A percentile compares a stretch with the other conserved stretches of the same genome.
phyloP scores from a whole-genome alignment of 768 basidiomycete species.

The Mycena crocata region DNA sequence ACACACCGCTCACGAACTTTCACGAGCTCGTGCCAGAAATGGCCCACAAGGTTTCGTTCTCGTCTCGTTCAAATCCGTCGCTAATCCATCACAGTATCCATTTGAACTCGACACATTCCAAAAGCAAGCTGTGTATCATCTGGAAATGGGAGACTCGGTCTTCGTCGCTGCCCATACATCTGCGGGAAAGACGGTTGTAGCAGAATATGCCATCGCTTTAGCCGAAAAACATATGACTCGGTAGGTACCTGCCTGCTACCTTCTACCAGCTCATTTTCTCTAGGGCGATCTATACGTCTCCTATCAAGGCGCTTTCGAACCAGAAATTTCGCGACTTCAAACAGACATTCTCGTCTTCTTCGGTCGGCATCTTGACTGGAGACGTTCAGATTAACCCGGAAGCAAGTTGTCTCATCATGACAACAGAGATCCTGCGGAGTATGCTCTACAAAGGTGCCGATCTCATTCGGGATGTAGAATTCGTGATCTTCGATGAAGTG shows the following conservation, averaged over 20 bases:
- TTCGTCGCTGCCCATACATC: conserved; percentile 99
- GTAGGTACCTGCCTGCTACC: conserved; percentile 52
- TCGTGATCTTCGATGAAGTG: conserved; percentile 99
- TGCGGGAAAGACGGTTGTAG: conserved; percentile 99
- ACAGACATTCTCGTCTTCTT: conserved; percentile 89
- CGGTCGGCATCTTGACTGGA: conserved; percentile 96
- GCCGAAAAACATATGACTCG: conserved; percentile 99
- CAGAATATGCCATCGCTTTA: conserved; percentile 97
- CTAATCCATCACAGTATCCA: conserved; percentile 75
- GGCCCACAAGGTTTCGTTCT: conserved; percentile 83
- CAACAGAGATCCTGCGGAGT: conserved; percentile 95
- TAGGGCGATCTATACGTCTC: conserved; percentile 98
- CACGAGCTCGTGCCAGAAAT: conserved; percentile 94
- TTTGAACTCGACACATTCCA: conserved; percentile 99
- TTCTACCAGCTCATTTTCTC: conserved; percentile 23
- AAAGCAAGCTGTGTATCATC: conserved; percentile 97
- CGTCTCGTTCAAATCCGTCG: neutral
- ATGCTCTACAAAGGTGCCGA: conserved; percentile 99
- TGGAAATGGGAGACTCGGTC: conserved; percentile 97
- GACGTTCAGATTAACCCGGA: conserved; percentile 99
- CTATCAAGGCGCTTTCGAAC: conserved; percentile 98
- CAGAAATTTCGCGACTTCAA: conserved; percentile 99
- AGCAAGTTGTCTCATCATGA: conserved; percentile 96
- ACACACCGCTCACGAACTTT: conserved; percentile 90
- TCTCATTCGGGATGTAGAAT: conserved; percentile 97